A percentile compares a stretch with the other conserved stretches of the same genome.
phyloP scores from a whole-genome alignment of 768 basidiomycete genomes.

The Phlebiopsis gigantea region DNA sequence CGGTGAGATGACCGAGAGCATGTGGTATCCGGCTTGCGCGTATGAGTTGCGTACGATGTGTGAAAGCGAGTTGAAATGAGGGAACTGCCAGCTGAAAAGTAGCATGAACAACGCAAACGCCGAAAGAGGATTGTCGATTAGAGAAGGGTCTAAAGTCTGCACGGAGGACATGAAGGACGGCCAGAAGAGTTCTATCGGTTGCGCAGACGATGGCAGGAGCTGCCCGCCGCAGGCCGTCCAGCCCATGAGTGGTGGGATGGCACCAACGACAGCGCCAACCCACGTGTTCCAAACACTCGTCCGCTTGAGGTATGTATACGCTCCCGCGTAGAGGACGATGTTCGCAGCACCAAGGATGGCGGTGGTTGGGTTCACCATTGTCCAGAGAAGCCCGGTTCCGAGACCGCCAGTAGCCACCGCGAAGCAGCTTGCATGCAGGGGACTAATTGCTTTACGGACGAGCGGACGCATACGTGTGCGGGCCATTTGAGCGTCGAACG shows the following conservation, averaged over 20 bases:
- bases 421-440: conserved; percentile 80
- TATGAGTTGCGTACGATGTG: conserved; percentile 84
- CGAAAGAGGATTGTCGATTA: conserved; percentile 76
- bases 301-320: conserved; percentile 92
- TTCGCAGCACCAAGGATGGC: conserved; percentile 81
- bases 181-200: conserved; percentile 56
- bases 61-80: conserved; percentile 94
- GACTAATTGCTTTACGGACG: conserved; percentile 77
- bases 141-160: conserved; percentile 35
- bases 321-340: conserved; percentile 82
- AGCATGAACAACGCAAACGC: conserved; percentile 78
- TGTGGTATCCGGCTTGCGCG: conserved; percentile 88
- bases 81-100: conserved; percentile 97
- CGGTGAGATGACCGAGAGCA: conserved; percentile 82
- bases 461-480: conserved; percentile 86
- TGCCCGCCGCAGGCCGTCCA: conserved; percentile 93
- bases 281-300: conserved; percentile 82
- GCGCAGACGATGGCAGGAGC: conserved; percentile 57
- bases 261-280: conserved; percentile 92
- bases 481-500: conserved; percentile 95
- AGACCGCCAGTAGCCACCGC: conserved; percentile 70
- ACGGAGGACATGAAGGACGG: conserved; percentile 49
- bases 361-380: conserved; percentile 81
- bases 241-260: conserved; percentile 92
- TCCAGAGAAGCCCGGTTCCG: conserved; percentile 74